Percentiles rank a stretch among this genome's conserved stretches.
These are phyloP conservation scores for Russula earlei DNA, from an alignment of 768 basidiomycete genomes.

Conservation along the genomic window DNA sequence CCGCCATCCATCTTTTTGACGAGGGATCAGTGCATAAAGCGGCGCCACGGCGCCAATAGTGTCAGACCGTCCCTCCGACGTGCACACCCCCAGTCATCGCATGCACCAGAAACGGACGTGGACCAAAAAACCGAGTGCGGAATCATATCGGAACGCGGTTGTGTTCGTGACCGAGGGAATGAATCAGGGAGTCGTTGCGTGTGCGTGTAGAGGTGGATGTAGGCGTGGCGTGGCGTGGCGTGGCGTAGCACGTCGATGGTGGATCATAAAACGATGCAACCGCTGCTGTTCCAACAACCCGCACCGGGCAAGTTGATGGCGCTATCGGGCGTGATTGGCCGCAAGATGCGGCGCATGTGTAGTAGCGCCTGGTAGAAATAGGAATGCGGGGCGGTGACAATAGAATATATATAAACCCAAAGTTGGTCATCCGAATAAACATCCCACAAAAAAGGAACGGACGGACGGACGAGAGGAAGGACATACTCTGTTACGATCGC, in stretches of 20 bases:
- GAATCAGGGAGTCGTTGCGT: too few species aligned
- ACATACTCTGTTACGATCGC: conserved; percentile 82
- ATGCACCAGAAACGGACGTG: background rate
- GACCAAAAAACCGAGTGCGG: background rate
- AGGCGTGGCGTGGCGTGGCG: background rate
- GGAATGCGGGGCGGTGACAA: too few species aligned
- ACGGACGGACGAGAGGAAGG: background rate
- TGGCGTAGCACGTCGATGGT: too few species aligned
- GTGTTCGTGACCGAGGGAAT: background rate
- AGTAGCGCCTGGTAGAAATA: background rate
- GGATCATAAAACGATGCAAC: conserved; percentile 6
- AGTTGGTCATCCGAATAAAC: background rate
- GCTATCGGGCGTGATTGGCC: background rate
- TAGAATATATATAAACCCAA: background rate
- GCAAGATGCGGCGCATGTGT: conserved; percentile 3
- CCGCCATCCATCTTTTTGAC: background rate
- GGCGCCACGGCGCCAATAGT: too few species aligned
- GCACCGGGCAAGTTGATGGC: conserved; percentile 7
- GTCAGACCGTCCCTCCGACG: too few species aligned
- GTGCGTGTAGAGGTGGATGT: background rate
- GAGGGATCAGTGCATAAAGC: background rate
- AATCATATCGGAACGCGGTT: background rate
- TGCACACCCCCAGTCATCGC: background rate
- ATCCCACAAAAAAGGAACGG: too few species aligned
- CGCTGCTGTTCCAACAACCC: conserved; percentile 8